phyloP scores from a whole-genome alignment of 2,329 filamentous ascomycete genomes.

The Curvularia eragrostidis region DNA sequence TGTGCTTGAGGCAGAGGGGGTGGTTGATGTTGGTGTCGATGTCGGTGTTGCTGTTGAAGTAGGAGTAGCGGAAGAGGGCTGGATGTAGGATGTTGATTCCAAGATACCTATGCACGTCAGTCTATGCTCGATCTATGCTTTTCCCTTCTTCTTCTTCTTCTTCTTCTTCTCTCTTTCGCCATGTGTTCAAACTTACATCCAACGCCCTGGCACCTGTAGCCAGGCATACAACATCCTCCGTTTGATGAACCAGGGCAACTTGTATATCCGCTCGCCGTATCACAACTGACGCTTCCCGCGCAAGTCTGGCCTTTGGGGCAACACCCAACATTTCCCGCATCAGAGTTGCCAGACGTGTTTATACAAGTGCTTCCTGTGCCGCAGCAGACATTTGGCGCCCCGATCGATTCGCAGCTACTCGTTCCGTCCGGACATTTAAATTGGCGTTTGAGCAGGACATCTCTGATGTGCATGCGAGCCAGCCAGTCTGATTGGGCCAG shows the following conservation, averaged over 20 bases:
- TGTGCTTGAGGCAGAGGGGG: constrained; percentile 22
- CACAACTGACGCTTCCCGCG: constrained; percentile 68
- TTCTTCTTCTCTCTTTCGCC: too few species aligned
- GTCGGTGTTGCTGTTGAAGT: constrained; percentile 51
- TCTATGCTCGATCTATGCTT: too few species aligned
- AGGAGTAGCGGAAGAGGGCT: constrained; percentile 39
- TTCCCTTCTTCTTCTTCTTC: too few species aligned
- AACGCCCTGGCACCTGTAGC: constrained; percentile 71
- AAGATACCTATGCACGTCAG: constrained; percentile 34
- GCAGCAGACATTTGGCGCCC: constrained; percentile 76
- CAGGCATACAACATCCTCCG: constrained; percentile 77
- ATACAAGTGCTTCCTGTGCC: constrained; percentile 70
- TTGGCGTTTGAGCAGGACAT: constrained; percentile 59
- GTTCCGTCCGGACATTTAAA: constrained; percentile 73
- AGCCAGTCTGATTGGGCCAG: constrained; percentile 37
- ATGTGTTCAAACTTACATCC: constrained; percentile 66
- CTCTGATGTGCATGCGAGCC: constrained; percentile 49
- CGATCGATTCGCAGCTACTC: constrained; percentile 67
- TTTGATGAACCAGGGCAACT: constrained; percentile 70
- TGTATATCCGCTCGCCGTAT: constrained; percentile 63
- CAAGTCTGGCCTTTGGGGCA: constrained; percentile 72
- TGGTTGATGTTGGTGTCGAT: constrained; percentile 30
- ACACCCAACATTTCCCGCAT: constrained; percentile 75
- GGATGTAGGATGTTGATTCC: constrained; percentile 38
- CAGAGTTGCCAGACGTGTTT: constrained; percentile 52